A percentile compares a stretch with the other conserved stretches of the same genome.
Conservation (phyloP, 306 rosid genomes). For the Glycine tomentella region DNA sequence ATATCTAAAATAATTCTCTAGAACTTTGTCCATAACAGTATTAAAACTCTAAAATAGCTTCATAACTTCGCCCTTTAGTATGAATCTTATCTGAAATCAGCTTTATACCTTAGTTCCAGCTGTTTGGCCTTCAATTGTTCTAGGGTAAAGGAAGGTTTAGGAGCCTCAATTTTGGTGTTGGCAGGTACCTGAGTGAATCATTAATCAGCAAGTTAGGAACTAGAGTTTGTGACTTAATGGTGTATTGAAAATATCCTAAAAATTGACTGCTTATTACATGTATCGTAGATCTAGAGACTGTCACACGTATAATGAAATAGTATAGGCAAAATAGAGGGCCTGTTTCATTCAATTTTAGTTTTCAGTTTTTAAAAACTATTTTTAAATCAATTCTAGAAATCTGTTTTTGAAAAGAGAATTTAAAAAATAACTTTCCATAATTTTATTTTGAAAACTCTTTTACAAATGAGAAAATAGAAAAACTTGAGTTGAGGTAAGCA, state of each 20-base stretch:
- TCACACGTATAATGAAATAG: too few relatives aligned
- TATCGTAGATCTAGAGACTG: conserved; percentile 39
- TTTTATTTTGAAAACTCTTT: too few relatives aligned
- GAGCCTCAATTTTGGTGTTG: conserved; percentile 71
- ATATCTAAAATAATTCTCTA: too few relatives aligned
- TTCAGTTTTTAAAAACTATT: too few relatives aligned
- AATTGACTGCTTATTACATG: conserved; percentile 24
- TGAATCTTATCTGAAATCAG: conserved; percentile 22
- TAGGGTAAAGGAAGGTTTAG: conserved; percentile 90
- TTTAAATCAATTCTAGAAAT: too few relatives aligned
- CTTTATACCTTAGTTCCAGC: conserved; percentile 87
- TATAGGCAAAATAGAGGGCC: too few relatives aligned
- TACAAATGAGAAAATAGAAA: too few relatives aligned
- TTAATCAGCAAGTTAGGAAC: conserved; percentile 40
- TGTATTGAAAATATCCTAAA: conserved; percentile 16
- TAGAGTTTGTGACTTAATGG: conserved; percentile 39
- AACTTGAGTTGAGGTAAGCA: too few relatives aligned
- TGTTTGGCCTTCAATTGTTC: conserved; percentile 84
- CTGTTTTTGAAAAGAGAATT: too few relatives aligned
- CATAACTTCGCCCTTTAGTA: not conserved
- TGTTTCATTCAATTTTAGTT: too few relatives aligned
- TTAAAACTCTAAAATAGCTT: conserved; percentile 27
- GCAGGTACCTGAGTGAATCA: conserved; percentile 71
- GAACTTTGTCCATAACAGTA: conserved; percentile 2
- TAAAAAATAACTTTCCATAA: too few relatives aligned